Evolutionary conservation across 2,329 filamentous ascomycete species (phyloP).

Genomic region (Curvularia sp.): DNA sequence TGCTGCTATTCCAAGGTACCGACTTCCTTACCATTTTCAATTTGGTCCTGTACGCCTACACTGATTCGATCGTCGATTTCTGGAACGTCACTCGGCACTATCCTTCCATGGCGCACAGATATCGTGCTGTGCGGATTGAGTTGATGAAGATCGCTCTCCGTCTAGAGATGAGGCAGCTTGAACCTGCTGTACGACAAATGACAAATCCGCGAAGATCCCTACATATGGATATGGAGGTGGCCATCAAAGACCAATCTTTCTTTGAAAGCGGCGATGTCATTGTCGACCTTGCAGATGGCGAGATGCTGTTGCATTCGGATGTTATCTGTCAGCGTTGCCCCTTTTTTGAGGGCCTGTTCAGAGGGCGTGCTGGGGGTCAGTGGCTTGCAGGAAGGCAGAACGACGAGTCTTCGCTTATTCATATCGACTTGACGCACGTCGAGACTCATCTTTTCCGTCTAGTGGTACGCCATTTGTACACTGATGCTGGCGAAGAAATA

Average conservation of each 20-base stretch:
- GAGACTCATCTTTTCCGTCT: constrained; percentile 75
- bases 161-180: constrained; percentile 74
- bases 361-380: constrained; percentile 82
- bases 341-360: constrained; percentile 90
- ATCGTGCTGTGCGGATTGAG: constrained; percentile 80
- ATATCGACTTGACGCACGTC: constrained; percentile 84
- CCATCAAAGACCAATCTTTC: constrained; percentile 72
- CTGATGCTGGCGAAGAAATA: constrained; percentile 78
- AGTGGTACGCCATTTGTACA: constrained; percentile 82
- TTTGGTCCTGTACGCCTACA: constrained; percentile 79
- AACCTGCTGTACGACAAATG: constrained; percentile 80
- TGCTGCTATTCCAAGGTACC: constrained; percentile 72
- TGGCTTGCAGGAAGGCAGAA: constrained; percentile 80
- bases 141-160: constrained; percentile 83
- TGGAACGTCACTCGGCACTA: constrained; percentile 80
- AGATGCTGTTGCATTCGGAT: constrained; percentile 75
- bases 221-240: constrained; percentile 72
- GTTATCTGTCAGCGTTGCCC: constrained; percentile 84
- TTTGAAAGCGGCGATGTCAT: constrained; percentile 82
- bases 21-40: constrained; percentile 84
- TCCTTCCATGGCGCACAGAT: constrained; percentile 71
- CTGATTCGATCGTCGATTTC: constrained; percentile 79
- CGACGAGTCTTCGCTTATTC: constrained; percentile 60
- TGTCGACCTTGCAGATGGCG: constrained; percentile 77
- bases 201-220: constrained; percentile 69